Base-by-base conservation (phyloP, 2,329 filamentous ascomycete species). In the Penicillium decumbens region DNA sequence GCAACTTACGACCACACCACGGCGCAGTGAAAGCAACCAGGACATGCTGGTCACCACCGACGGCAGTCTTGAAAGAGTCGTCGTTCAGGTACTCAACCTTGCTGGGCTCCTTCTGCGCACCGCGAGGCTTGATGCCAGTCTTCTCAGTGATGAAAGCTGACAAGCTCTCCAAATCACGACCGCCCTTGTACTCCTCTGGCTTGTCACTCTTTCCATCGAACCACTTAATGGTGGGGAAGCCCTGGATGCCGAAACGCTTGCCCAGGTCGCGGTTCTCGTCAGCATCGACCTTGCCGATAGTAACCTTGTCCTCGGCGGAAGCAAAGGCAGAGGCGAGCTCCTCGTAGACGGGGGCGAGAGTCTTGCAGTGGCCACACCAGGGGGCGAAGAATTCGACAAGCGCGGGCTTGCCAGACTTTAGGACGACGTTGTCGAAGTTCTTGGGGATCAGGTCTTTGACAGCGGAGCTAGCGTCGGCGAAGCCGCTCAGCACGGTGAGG, bases 281-380 rank as follows among this genome's bases (percentile, higher is more conserved):
- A 51, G 92, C 93, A 68, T 98, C 91, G 60, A 98, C 91, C 76
- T 97, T 98, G 62, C 87, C 93, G 66, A 98, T 90, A 67, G 85
- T 84, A 47, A 98, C 82, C 65, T 85, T 84, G 68, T 84, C 78
- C 76, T 89, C 75, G 58, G 84, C 83, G 65, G 81, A 83, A 58
- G 87, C 83, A 71, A 91, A 95, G 37, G 78, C 76, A 43, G 78
- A 71, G 41, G 83, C 93, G 38, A 98, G 83, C 69, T 98, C 88
- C 71, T 98, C 93, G 73, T 95, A 98, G 51, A 95, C 78, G 43
- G 93, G 95, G 13, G 93, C 93, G 29, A 98, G 87, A 66, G 77
- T 95, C 82, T 97, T 97, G 89, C 93, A 98, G 80, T 98, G 93
- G 28, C 93, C 95, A 68, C 93, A 98, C 93, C 93, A 98, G 23